Percentiles rank a stretch among this genome's conserved stretches.
Evolutionary conservation across 2,329 filamentous ascomycete species (phyloP).

Genomic region (Chaetomium strumarium): DNA sequence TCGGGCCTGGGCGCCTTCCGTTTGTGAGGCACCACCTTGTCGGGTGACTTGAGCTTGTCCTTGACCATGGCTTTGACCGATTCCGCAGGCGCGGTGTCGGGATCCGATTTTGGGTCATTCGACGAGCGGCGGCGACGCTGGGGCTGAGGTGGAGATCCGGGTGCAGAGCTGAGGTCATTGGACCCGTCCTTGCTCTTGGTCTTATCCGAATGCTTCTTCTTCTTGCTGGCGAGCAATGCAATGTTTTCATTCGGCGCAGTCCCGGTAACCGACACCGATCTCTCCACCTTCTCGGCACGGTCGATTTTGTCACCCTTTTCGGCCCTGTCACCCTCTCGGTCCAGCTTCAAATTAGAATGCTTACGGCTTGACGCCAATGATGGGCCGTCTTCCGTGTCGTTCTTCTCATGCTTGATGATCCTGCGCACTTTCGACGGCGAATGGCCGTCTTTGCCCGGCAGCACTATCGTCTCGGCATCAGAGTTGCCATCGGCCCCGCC

Average conservation of each 20-base stretch:
- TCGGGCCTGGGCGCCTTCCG: constrained; percentile 49
- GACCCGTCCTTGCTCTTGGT: constrained; percentile 45
- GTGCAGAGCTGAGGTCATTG: constrained; percentile 54
- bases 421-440: constrained; percentile 60
- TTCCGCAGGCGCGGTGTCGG: constrained; percentile 43
- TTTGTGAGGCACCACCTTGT: constrained; percentile 45
- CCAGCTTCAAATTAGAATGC: constrained; percentile 31
- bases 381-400: constrained; percentile 47
- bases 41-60: constrained; percentile 42
- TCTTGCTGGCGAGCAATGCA: constrained; percentile 38
- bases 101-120: constrained; percentile 45
- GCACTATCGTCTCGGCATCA: constrained; percentile 66
- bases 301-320: constrained; percentile 22
- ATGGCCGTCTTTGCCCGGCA: constrained; percentile 58
- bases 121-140: constrained; percentile 38
- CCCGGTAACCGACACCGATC: constrained; percentile 20
- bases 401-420: constrained; percentile 58
- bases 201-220: constrained; percentile 46
- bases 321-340: constrained; percentile 27
- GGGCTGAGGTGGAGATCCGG: constrained; percentile 43
- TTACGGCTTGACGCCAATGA: constrained; percentile 32
- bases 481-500: constrained; percentile 53
- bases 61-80: constrained; percentile 41
- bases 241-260: constrained; percentile 32
- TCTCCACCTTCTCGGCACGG: constrained; percentile 28